Evolutionary conservation across 176 grass and related monocot species (phyloP).

Genomic region (Saccharum spontaneum): DNA sequence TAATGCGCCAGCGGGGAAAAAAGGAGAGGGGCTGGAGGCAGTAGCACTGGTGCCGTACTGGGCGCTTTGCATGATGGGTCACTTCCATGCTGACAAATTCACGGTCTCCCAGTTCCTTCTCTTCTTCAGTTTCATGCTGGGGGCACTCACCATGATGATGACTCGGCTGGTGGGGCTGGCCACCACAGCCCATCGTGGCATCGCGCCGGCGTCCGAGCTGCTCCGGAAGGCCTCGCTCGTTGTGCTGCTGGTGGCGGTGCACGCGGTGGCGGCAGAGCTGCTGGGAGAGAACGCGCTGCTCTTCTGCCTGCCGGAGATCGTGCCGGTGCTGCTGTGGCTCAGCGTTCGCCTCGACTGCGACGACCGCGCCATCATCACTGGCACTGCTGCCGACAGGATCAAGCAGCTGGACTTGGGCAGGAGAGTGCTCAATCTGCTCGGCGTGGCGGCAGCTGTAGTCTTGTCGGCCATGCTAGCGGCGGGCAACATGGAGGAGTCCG

Average conservation of each 20-base stretch:
- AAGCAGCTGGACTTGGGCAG: background rate
- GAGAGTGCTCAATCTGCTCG: background rate
- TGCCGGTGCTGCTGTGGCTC: constrained; percentile 28
- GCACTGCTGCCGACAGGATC: background rate
- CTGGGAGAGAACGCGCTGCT: constrained; percentile 11
- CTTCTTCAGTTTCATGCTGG: constrained; percentile 25
- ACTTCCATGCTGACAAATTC: background rate
- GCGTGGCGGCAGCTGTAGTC: no score
- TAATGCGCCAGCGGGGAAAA: background rate
- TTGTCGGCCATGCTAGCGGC: background rate
- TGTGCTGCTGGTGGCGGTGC: background rate
- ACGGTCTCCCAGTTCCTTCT: constrained; percentile 27
- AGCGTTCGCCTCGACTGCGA: background rate
- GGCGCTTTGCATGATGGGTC: background rate
- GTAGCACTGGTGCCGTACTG: background rate
- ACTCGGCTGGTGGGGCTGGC: background rate
- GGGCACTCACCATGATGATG: constrained; percentile 16
- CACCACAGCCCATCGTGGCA: background rate
- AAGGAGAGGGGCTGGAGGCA: background rate
- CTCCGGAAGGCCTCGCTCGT: constrained; percentile 10
- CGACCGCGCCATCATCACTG: background rate
- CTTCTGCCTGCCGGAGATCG: background rate
- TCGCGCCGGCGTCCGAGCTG: background rate
- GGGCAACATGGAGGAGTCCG: background rate
- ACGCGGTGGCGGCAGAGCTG: background rate